Percentiles rank a stretch among this genome's conserved stretches.
These are phyloP conservation scores for Tetrahymena elliotti DNA, from an alignment of 73 alveolate species.

Conservation along the genomic window DNA sequence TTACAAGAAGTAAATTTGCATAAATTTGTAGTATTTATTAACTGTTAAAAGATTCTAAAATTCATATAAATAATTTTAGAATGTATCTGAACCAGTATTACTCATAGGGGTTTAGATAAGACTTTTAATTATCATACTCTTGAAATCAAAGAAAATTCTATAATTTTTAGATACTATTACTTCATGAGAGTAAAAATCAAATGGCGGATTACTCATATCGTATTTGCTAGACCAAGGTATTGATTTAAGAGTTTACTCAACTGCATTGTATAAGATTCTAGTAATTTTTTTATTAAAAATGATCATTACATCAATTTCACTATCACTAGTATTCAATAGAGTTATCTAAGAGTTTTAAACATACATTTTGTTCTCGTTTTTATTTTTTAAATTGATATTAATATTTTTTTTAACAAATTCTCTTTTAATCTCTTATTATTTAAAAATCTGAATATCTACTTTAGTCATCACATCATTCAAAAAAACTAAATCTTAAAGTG, in stretches of 20 bases:
- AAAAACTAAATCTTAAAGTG: not conserved
- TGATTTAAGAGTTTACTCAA: not conserved
- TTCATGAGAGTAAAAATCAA: not conserved
- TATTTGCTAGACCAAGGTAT: not conserved
- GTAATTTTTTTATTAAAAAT: not conserved
- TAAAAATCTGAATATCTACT: not conserved
- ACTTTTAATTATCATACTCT: not conserved
- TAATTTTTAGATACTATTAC: not conserved
- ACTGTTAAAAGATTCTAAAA: not conserved
- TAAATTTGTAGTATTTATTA: not conserved
- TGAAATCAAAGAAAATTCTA: not conserved
- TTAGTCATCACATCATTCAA: not conserved
- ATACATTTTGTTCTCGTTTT: not conserved
- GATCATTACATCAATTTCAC: not conserved
- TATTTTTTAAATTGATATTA: not conserved
- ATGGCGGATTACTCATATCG: not conserved
- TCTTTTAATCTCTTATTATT: not conserved
- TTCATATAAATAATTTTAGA: not conserved
- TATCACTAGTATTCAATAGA: not conserved
- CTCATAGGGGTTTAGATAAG: not conserved
- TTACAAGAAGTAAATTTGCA: not conserved
- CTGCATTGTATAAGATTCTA: not conserved
- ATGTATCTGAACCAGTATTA: not conserved
- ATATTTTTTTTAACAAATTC: not conserved
- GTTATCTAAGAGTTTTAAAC: not conserved